A percentile compares a stretch with the other conserved stretches of the same genome.
phyloP scores from a whole-genome alignment of 331 rosid genomes.

The Ulmus americana region DNA sequence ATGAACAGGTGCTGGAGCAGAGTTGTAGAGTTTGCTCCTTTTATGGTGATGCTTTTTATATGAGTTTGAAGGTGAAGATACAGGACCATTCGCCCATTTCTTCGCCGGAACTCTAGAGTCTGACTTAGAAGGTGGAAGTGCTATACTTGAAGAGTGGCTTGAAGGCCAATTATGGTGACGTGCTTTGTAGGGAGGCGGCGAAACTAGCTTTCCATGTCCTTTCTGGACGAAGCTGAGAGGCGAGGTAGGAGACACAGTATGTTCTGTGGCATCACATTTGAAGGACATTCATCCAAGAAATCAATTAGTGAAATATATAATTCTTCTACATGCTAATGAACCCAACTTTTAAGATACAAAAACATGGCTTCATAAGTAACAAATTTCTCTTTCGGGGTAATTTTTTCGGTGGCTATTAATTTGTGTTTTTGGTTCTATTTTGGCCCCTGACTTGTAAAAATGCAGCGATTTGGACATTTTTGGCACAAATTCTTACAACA shows the following conservation, averaged over 20 bases:
- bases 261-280: constrained; percentile 18
- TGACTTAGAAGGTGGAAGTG: constrained; percentile 57
- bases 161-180: constrained; percentile 6
- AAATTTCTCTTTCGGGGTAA: too few relatives aligned
- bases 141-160: constrained; percentile 41
- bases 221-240: constrained; percentile 28
- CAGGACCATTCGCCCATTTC: constrained; percentile 37
- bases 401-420: too few relatives aligned
- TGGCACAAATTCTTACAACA: too few relatives aligned
- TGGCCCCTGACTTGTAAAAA: too few relatives aligned
- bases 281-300: constrained; percentile 13
- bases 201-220: constrained; percentile 12
- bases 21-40: constrained; percentile 30
- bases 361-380: too few relatives aligned
- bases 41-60: constrained; percentile 39
- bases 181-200: constrained; percentile 18
- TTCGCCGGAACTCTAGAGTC: constrained; percentile 27
- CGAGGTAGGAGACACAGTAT: constrained; percentile 24
- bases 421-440: too few relatives aligned
- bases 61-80: constrained; percentile 38
- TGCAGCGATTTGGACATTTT: too few relatives aligned
- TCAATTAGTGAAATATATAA: background rate
- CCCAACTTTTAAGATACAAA: background rate
- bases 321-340: background rate
- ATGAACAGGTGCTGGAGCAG: constrained; percentile 34